These are phyloP conservation scores for Dichomitus squalens DNA, from an alignment of 1,284 basidiomycete genomes.

Conservation along the genomic window DNA sequence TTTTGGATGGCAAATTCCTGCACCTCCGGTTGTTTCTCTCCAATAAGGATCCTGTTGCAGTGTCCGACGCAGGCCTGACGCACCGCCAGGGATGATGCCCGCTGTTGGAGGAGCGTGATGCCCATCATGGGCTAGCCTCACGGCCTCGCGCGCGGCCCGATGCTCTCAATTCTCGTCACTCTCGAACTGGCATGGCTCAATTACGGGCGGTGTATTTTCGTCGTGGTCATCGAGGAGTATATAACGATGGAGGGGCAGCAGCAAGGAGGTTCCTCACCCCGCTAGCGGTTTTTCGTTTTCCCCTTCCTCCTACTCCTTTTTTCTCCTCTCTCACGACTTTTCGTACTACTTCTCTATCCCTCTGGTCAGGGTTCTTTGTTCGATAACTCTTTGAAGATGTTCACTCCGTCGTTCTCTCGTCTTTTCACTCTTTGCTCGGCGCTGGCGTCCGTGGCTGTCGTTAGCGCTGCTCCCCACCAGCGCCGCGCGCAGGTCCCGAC, in stretches of 20 bases:
- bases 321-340: neutral
- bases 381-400: neutral
- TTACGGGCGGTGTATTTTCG: neutral
- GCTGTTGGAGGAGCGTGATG: neutral
- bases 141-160: neutral
- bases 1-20: too few relatives aligned
- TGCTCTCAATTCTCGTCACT: neutral
- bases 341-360: neutral
- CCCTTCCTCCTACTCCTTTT: neutral
- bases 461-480: neutral
- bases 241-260: neutral
- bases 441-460: neutral
- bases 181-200: too few relatives aligned
- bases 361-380: neutral
- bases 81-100: neutral
- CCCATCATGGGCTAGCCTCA: neutral
- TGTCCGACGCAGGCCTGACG: too few relatives aligned
- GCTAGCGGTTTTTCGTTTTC: neutral
- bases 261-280: neutral
- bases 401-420: constrained; percentile 6
- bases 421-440: constrained; percentile 3
- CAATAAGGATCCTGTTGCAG: too few relatives aligned
- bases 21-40: too few relatives aligned
- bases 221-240: neutral
- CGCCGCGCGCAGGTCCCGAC: neutral